phyloP scores from a whole-genome alignment of 2,329 filamentous ascomycete species.

The Aspergillus cejpii region DNA sequence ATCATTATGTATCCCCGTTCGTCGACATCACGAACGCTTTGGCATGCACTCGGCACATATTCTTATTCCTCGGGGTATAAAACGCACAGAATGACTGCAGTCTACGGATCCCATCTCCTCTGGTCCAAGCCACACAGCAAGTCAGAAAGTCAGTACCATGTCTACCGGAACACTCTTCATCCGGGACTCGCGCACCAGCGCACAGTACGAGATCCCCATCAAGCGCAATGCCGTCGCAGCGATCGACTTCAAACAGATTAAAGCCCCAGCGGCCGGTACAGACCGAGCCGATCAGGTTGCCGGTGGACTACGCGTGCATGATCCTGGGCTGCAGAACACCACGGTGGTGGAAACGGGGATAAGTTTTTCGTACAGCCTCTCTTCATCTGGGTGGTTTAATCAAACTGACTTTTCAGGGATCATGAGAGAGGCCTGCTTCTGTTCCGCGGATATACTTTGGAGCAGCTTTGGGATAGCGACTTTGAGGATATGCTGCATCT shows the following conservation, averaged over 20 bases:
- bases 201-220: conserved; percentile 27
- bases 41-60: no score
- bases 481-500: conserved; percentile 32
- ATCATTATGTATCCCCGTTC: no score
- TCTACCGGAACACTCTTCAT: conserved; percentile 17
- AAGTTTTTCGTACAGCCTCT: conserved; percentile 27
- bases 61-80: no score
- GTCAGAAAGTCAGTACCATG: no score
- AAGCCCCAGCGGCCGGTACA: conserved; percentile 7
- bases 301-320: conserved; percentile 28
- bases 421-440: conserved; percentile 23
- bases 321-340: conserved; percentile 33
- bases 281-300: conserved; percentile 21
- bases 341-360: conserved; percentile 26
- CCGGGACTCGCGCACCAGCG: conserved; percentile 25
- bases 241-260: conserved; percentile 26
- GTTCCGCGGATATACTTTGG: conserved; percentile 26
- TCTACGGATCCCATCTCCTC: no score
- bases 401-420: conserved; percentile 19
- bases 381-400: no score
- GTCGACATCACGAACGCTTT: no score
- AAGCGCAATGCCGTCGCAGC: conserved; percentile 25
- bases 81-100: no score
- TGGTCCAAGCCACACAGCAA: no score
- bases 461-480: conserved; percentile 26